A percentile compares a stretch with the other conserved stretches of the same genome.
Evolutionary conservation across 148 eudicot genomes (phyloP).

Genomic region (Vaccinium vitisidaea): DNA sequence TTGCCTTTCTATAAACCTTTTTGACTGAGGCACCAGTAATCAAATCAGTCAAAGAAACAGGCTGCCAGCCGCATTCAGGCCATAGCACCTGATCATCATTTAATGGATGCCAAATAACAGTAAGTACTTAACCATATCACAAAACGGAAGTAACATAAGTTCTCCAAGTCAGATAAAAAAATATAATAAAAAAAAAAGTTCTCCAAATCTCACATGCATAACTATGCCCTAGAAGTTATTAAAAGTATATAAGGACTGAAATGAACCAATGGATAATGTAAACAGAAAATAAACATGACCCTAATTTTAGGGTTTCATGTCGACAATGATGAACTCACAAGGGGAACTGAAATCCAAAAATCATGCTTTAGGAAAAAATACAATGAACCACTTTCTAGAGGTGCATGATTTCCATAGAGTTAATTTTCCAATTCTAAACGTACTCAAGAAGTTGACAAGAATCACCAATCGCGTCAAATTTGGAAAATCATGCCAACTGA

Average conservation of each 20-base stretch:
- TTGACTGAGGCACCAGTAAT: constrained; percentile 80
- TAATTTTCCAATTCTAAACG: neutral
- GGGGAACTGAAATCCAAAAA: neutral
- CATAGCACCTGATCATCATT: constrained; percentile 71
- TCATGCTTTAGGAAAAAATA: neutral
- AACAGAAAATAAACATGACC: neutral
- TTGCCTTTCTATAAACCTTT: constrained; percentile 89
- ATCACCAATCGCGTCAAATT: neutral
- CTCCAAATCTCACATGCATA: neutral
- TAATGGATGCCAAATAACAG: neutral
- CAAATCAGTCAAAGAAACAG: constrained; percentile 96
- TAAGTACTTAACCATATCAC: constrained; percentile 1
- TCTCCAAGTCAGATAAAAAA: neutral
- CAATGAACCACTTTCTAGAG: neutral
- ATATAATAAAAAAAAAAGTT: neutral
- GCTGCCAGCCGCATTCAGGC: constrained; percentile 99
- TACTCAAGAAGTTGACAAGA: neutral
- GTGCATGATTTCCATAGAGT: neutral
- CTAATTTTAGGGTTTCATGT: neutral
- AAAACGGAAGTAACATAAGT: neutral
- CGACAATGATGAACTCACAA: neutral
- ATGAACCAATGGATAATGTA: neutral
- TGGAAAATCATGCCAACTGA: neutral
- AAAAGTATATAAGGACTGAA: neutral
- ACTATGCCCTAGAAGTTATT: neutral